Evolutionary conservation across 768 basidiomycete species (phyloP), one percentile per base, ranked within the genome.

Genomic region (Boletus rubescentipes): DNA sequence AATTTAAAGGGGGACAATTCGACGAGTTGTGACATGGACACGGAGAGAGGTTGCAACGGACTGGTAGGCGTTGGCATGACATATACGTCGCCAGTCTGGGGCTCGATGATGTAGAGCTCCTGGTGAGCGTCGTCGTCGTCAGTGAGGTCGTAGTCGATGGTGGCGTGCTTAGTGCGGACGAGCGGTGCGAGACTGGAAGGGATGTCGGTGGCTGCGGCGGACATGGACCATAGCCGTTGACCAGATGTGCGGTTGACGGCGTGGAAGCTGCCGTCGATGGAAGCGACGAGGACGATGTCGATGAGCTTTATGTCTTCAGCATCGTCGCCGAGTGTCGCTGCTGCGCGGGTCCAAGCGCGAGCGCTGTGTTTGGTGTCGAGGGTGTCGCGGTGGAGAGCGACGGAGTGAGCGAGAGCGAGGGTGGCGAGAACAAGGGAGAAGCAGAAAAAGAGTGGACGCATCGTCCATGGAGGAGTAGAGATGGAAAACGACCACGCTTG

Each of bases 211-310:
- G 82, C 71, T 43, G 79, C 79, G 15, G 85, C 81, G 9, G 86
- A 81, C 85, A 94, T 89, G 34, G 92, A 93, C 96, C 96, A 99
- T 0, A 94, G 75, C 9, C 82, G 77, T 15, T 81, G 80, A 0
- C 96, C 96, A 0, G 87, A 87, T 0, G 87, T 86, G 55, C 96
- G 78, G 65, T 96, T 93, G 59, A 98, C 78, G 0, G 93, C 97
- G 75, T 98, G 95, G 32, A 99, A 86, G 53, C 86, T 92, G 23
- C 96, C 96, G 72, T 98, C 95, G 26, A 99, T 86, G 8, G 93
- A 93, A 1, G 94, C 91, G 11, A 96, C 81, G 16, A 99, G 82
- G 26, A 97, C 89, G 50, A 91, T 81, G 63, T 96, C 89, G 54
- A 93, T 70, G 11, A 96, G 73, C 46, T 87, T 79, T 18, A 85